Evolutionary conservation across 169 alveolate species (phyloP).

Genomic region (Babesia bigemina): DNA sequence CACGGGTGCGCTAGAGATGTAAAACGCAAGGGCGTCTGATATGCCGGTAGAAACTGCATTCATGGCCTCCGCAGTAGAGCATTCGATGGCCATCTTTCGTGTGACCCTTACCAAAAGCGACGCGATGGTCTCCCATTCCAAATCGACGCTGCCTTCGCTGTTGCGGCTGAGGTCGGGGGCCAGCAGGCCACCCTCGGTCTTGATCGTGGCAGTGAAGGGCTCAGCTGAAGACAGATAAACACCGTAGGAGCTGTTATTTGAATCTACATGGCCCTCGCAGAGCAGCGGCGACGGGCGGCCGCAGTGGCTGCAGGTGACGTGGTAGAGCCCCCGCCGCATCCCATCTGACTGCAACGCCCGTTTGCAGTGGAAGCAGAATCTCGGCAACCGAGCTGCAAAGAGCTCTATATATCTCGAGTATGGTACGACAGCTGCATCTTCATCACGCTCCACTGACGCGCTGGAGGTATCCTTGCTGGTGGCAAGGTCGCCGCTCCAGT

Average conservation of each 20-base stretch:
- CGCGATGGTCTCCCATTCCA: background rate
- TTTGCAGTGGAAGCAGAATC: slow-evolving; percentile 17
- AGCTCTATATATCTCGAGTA: background rate
- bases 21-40: slow-evolving; percentile 2
- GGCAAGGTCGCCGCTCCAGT: background rate
- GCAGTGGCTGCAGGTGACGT: slow-evolving; percentile 18
- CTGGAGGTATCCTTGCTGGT: background rate
- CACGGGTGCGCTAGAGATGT: background rate
- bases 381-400: background rate
- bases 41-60: background rate
- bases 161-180: slow-evolving; percentile 1
- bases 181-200: background rate
- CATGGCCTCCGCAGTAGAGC: background rate
- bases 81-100: background rate
- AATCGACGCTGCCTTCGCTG: background rate
- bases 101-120: background rate
- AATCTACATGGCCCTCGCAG: slow-evolving; percentile 13
- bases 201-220: background rate
- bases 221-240: background rate
- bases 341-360: background rate
- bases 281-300: background rate
- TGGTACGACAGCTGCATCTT: background rate
- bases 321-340: background rate
- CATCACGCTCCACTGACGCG: background rate
- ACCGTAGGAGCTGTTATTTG: background rate